Evolutionary conservation across 306 rosid species (phyloP).

Genomic region (Dryas drummondii): DNA sequence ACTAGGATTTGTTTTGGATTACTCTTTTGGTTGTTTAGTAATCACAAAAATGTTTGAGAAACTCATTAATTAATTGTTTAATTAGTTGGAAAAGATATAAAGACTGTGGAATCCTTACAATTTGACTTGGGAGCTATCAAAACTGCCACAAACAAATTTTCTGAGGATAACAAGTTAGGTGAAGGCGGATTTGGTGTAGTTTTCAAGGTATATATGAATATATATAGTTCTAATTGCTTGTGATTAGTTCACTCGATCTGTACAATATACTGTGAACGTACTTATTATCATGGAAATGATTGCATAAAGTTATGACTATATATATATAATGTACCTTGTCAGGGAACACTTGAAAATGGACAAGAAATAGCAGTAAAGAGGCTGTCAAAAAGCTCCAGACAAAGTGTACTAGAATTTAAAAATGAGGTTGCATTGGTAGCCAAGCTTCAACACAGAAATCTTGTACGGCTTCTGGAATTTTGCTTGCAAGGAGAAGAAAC

Average conservation of each 20-base stretch:
- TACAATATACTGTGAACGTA: no score
- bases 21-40: no score
- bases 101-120: conserved; percentile 33
- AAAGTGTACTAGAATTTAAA: conserved; percentile 52
- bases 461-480: conserved; percentile 50
- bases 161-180: conserved; percentile 38
- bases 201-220: conserved; percentile 39
- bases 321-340: neutral
- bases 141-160: conserved; percentile 45
- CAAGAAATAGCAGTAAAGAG: conserved; percentile 65
- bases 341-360: conserved; percentile 50
- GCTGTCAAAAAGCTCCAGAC: conserved; percentile 41
- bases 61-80: neutral
- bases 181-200: conserved; percentile 59
- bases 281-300: no score
- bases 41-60: no score
- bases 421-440: conserved; percentile 56
- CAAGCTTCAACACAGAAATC: conserved; percentile 57
- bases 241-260: no score
- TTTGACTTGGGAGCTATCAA: conserved; percentile 37
- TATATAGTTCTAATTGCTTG: no score
- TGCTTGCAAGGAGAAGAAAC: conserved; percentile 57
- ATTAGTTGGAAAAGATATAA: neutral
- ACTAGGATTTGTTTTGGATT: no score
- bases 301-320: no score